phyloP scores from a whole-genome alignment of 352 stramenopile genomes.

The Saprolegnia parasitica region DNA sequence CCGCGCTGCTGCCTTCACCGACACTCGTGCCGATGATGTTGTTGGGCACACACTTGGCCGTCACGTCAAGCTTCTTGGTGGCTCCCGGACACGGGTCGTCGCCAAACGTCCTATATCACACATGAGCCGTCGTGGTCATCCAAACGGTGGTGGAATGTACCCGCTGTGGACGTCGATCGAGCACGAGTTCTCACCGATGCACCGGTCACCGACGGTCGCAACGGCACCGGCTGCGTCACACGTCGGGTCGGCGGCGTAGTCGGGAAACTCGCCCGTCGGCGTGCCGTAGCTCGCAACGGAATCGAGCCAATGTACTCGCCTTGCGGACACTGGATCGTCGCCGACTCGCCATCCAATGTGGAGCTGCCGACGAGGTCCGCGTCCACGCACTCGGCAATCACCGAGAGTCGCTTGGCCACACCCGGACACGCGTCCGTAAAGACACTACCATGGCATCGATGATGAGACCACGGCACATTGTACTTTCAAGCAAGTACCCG shows the following conservation, averaged over 20 bases:
- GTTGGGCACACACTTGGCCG: background rate
- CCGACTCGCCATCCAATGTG: background rate
- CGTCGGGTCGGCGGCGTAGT: background rate
- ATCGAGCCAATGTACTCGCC: background rate
- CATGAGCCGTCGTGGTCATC: background rate
- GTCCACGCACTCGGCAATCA: background rate
- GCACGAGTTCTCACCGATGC: background rate
- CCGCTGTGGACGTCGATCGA: background rate
- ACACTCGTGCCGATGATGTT: constrained; percentile 1
- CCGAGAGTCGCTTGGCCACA: background rate
- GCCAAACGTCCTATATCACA: background rate
- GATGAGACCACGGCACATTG: background rate
- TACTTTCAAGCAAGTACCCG: constrained; percentile 13
- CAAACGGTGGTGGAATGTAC: no score
- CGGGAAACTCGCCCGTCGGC: background rate
- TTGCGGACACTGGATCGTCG: background rate
- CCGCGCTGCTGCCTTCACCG: background rate
- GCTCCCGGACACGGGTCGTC: background rate
- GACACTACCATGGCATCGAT: background rate
- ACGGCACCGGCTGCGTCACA: background rate
- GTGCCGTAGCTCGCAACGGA: background rate
- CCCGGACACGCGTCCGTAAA: background rate
- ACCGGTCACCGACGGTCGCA: background rate
- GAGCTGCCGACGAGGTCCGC: background rate
- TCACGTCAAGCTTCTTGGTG: background rate